Evolutionary conservation across 441 rosid species (phyloP).

Genomic region (Sinapis alba): DNA sequence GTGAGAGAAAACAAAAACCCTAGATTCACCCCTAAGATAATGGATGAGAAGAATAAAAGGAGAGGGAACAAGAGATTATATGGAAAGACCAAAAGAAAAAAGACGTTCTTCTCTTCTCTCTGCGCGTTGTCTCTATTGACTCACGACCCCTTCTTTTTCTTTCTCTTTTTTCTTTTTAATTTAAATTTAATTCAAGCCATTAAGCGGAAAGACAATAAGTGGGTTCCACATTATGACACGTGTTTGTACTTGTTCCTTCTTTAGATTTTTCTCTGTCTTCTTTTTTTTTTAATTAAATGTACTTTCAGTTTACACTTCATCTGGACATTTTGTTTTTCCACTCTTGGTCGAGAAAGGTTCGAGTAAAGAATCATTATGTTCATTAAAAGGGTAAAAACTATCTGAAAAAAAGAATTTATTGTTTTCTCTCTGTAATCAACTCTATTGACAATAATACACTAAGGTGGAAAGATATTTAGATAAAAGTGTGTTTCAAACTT

Average conservation of each 20-base stretch:
- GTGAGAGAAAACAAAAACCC: slow-evolving; percentile 31
- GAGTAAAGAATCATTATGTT: background rate
- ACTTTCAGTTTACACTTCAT: background rate
- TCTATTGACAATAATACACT: background rate
- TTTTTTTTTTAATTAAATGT: background rate
- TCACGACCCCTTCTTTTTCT: slow-evolving; percentile 5
- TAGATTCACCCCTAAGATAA: slow-evolving; percentile 37
- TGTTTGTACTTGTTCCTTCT: slow-evolving; percentile 9
- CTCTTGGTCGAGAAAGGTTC: background rate
- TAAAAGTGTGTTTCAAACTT: background rate
- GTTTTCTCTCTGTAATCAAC: background rate
- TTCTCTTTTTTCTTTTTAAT: background rate
- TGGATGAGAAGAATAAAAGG: slow-evolving; percentile 13
- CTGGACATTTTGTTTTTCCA: background rate
- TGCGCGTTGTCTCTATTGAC: slow-evolving; percentile 38
- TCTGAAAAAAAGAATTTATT: background rate
- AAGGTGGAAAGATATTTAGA: background rate
- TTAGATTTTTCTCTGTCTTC: background rate
- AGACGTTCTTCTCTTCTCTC: slow-evolving; percentile 17
- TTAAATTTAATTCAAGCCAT: background rate
- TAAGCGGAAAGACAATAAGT: slow-evolving; percentile 5
- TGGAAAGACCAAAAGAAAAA: slow-evolving; percentile 9
- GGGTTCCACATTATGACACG: slow-evolving; percentile 30
- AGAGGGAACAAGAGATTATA: slow-evolving; percentile 6
- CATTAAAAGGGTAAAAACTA: background rate